Percentiles rank a stretch among this genome's conserved stretches.
phyloP scores from a whole-genome alignment of 2,329 filamentous ascomycete genomes.

The Colletotrichum siamense region DNA sequence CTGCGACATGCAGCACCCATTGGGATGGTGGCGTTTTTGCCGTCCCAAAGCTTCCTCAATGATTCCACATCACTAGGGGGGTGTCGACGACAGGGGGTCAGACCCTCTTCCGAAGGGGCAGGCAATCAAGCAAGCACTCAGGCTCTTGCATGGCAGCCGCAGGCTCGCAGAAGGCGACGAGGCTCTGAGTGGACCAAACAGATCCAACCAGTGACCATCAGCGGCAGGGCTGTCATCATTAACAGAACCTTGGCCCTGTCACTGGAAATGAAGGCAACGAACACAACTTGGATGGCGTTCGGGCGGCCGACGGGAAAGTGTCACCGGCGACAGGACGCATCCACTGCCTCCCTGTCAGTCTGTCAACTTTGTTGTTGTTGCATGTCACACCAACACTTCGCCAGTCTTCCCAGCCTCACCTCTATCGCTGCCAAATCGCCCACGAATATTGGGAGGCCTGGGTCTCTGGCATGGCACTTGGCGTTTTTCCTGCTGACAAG shows the following conservation, averaged over 20 bases:
- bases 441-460: neutral
- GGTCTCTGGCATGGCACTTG: neutral
- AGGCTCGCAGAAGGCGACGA: neutral
- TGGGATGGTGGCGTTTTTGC: neutral
- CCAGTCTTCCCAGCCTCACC: neutral
- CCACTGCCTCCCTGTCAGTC: neutral
- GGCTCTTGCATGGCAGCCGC: neutral
- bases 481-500: neutral
- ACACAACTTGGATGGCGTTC: neutral
- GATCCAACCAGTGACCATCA: neutral
- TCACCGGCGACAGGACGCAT: neutral
- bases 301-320: neutral
- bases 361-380: neutral
- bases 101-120: neutral
- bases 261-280: neutral
- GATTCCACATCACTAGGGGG: constrained; percentile 16
- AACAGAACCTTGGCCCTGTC: neutral
- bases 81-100: neutral
- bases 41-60: neutral
- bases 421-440: neutral
- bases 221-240: neutral
- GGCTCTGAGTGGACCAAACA: neutral
- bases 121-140: neutral
- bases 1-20: constrained; percentile 16
- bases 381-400: neutral